Conservation (phyloP, 106 monocot genomes). For the Iris macrosiphon region DNA sequence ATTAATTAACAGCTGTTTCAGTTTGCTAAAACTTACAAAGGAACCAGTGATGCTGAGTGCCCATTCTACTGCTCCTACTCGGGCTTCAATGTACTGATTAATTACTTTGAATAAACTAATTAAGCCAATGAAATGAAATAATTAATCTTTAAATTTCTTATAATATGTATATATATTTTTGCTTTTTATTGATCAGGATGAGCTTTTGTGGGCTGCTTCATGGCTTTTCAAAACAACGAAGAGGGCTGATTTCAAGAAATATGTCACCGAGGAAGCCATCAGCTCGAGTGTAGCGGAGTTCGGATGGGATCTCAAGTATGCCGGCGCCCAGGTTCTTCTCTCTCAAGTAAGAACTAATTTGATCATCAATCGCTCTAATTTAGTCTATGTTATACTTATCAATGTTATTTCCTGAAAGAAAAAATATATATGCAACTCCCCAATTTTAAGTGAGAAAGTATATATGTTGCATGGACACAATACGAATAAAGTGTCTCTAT, state of each 20-base stretch:
- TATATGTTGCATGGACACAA: too few species aligned
- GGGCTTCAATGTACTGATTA: constrained; percentile 80
- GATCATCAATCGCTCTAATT: too few species aligned
- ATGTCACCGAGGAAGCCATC: constrained; percentile 59
- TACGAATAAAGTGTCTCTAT: too few species aligned
- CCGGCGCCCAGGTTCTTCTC: constrained; percentile 81
- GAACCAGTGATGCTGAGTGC: constrained; percentile 87
- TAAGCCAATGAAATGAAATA: too few species aligned
- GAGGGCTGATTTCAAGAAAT: constrained; percentile 29
- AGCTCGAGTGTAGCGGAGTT: constrained; percentile 84
- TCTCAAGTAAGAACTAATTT: constrained; percentile 45
- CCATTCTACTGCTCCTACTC: constrained; percentile 97
- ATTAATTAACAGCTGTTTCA: constrained; percentile 82
- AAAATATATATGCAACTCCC: too few species aligned
- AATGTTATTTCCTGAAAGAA: too few species aligned
- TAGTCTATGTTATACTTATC: too few species aligned
- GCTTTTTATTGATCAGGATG: constrained; percentile 56
- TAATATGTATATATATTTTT: too few species aligned
- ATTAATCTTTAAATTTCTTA: too few species aligned
- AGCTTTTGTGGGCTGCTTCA: constrained; percentile 85
- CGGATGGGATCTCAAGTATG: constrained; percentile 90
- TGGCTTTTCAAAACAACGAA: constrained; percentile 76
- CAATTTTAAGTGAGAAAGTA: too few species aligned
- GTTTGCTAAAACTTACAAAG: constrained; percentile 55
- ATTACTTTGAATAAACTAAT: too few species aligned